Evolutionary conservation across 208 protist genomes (phyloP).

Genomic region (Trichomonas tenax): DNA sequence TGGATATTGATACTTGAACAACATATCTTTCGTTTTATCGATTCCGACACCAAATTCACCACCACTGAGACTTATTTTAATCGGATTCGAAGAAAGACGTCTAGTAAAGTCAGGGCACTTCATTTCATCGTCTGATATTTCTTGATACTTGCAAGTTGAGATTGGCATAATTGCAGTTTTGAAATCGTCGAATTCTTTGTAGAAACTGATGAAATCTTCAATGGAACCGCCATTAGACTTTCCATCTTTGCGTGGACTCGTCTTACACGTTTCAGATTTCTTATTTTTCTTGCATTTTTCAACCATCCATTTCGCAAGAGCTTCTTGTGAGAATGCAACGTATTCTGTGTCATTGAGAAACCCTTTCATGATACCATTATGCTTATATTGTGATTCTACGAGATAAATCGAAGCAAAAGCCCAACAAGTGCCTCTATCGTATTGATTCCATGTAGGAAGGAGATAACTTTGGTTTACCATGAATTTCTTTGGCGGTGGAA

Average conservation of each 20-base stretch:
- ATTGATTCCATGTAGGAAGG: neutral
- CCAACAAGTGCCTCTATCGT: neutral
- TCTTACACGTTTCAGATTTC: neutral
- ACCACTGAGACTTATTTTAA: neutral
- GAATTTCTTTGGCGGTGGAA: neutral
- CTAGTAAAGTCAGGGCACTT: neutral
- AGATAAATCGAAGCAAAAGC: neutral
- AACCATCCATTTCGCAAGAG: neutral
- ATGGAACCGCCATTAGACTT: neutral
- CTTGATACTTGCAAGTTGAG: neutral
- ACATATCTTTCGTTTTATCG: neutral
- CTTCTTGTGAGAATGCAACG: neutral
- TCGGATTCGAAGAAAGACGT: neutral
- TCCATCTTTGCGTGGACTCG: neutral
- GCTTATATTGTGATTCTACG: neutral
- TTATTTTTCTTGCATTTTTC: neutral
- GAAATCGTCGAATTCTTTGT: neutral
- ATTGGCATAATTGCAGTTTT: neutral
- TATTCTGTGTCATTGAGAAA: neutral
- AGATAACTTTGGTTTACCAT: neutral
- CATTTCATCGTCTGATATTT: neutral
- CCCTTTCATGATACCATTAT: neutral
- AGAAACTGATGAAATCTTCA: neutral
- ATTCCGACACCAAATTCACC: neutral
- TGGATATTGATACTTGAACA: neutral